phyloP scores from a whole-genome alignment of 2,329 filamentous ascomycete species.

The Alternaria postmessia region DNA sequence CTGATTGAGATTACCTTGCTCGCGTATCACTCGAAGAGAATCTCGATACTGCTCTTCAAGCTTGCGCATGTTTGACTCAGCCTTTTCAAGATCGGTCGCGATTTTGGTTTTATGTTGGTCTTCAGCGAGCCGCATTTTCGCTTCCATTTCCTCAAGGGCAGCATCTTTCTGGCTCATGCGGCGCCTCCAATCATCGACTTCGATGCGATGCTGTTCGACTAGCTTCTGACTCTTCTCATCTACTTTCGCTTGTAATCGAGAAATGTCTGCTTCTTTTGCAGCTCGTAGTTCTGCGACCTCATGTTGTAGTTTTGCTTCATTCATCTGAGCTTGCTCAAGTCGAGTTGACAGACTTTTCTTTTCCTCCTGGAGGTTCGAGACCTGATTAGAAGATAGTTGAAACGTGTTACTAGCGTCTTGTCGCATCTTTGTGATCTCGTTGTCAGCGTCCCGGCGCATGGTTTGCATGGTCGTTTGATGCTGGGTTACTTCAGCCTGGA shows the following conservation, averaged over 20 bases:
- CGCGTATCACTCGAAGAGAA: not conserved
- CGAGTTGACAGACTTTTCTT: constrained; percentile 17
- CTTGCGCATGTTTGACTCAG: constrained; percentile 2
- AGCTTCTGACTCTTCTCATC: constrained; percentile 2
- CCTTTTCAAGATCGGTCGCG: constrained; percentile 20
- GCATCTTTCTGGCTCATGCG: constrained; percentile 19
- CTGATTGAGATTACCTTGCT: not conserved
- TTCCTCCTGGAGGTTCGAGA: constrained; percentile 14
- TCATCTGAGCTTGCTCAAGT: constrained; percentile 18
- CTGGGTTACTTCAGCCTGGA: constrained; percentile 19
- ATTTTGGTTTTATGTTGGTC: constrained; percentile 23
- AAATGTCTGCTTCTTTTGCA: constrained; percentile 13
- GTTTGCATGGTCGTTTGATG: constrained; percentile 16
- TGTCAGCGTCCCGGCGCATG: constrained; percentile 23
- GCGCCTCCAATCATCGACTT: constrained; percentile 16
- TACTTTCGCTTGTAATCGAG: constrained; percentile 6
- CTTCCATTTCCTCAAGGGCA: constrained; percentile 25
- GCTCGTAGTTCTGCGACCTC: constrained; percentile 18
- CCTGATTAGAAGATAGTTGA: constrained; percentile 10
- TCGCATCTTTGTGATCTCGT: constrained; percentile 1
- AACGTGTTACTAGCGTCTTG: constrained; percentile 16
- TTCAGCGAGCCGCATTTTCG: constrained; percentile 18
- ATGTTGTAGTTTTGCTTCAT: constrained; percentile 19
- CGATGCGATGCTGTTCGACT: constrained; percentile 8
- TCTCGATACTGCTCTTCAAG: constrained; percentile 5